phyloP scores from a whole-genome alignment of 176 grass and related monocot genomes.

The Neostapfia colusana region DNA sequence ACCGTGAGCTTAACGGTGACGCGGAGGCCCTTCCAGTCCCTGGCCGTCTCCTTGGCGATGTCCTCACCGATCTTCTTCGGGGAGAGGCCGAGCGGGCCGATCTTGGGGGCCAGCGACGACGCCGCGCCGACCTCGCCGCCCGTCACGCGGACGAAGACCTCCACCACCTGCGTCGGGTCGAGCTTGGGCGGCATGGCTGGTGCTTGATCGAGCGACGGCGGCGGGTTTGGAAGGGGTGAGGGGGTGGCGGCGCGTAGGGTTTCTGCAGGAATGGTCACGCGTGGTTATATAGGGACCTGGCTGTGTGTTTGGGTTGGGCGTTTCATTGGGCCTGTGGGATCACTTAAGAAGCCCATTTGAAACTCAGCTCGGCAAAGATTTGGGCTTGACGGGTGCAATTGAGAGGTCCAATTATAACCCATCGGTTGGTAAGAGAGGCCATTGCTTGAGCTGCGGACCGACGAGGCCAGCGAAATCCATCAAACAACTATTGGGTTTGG shows the following conservation, averaged over 20 bases:
- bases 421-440: background rate
- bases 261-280: background rate
- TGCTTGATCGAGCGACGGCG: background rate
- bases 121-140: constrained; percentile 92
- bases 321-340: background rate
- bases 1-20: constrained; percentile 96
- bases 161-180: constrained; percentile 80
- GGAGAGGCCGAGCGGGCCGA: constrained; percentile 89
- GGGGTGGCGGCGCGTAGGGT: constrained; percentile 36
- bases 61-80: constrained; percentile 97
- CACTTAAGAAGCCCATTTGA: background rate
- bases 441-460: background rate
- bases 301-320: background rate
- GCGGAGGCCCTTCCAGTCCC: constrained; percentile 94
- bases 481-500: too few relatives aligned
- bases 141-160: constrained; percentile 87
- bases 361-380: background rate
- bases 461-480: background rate
- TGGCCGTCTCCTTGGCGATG: constrained; percentile 96
- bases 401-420: background rate
- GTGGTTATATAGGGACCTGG: constrained; percentile 8
- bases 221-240: constrained; percentile 16
- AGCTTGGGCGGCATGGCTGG: constrained; percentile 77
- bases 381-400: background rate
- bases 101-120: constrained; percentile 82